Conservation (phyloP, 2,329 filamentous ascomycete genomes). For the Aspergillus tamarii region DNA sequence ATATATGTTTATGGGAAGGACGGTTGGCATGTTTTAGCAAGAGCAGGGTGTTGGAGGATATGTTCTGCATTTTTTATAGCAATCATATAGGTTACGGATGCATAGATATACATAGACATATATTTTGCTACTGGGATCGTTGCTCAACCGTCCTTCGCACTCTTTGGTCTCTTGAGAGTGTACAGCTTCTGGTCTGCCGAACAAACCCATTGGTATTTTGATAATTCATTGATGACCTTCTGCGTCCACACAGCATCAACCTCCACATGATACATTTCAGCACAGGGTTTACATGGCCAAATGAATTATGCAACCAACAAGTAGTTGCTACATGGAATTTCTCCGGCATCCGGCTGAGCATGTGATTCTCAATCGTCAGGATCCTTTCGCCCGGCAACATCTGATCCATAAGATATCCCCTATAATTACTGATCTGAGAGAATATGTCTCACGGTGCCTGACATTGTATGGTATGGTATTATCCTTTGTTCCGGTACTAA, state of each 20-base stretch:
- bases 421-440: neutral
- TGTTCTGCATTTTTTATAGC: neutral
- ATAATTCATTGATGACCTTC: neutral
- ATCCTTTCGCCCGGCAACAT: neutral
- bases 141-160: neutral
- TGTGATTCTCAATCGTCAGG: neutral
- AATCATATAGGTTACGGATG: neutral
- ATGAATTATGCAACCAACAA: neutral
- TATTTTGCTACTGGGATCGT: neutral
- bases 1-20: neutral
- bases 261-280: too few species aligned
- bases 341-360: neutral
- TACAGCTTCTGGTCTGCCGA: neutral
- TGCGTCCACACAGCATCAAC: too few species aligned
- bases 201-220: neutral
- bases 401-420: neutral
- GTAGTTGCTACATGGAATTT: neutral
- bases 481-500: fast-evolving
- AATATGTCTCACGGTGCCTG: neutral
- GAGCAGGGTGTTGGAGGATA: neutral
- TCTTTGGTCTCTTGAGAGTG: neutral
- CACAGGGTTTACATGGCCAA: too few species aligned
- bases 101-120: neutral
- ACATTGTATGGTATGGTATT: fast-evolving
- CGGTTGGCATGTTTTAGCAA: neutral